A percentile compares a stretch with the other conserved stretches of the same genome.
phyloP scores from a whole-genome alignment of 2,329 filamentous ascomycete genomes.

The Ceratocystis destructans region DNA sequence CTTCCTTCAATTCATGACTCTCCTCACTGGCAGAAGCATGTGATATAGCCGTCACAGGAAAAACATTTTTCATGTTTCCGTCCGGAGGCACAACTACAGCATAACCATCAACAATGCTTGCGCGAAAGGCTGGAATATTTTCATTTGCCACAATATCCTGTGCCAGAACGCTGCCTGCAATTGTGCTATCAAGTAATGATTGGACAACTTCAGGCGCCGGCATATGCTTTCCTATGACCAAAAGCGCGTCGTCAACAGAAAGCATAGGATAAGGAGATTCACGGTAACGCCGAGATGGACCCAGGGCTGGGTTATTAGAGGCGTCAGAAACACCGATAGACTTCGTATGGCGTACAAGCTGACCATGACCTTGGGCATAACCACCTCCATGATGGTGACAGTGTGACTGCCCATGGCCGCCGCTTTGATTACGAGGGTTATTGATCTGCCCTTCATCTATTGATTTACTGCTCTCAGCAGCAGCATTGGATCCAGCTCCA shows the following conservation, averaged over 20 bases:
- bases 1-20: conserved; percentile 45
- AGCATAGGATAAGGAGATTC: conserved; percentile 89
- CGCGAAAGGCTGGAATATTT: conserved; percentile 80
- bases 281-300: conserved; percentile 58
- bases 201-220: conserved; percentile 46
- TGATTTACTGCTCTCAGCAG: conserved; percentile 59
- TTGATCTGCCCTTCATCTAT: conserved; percentile 38
- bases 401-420: conserved; percentile 34
- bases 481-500: conserved; percentile 44
- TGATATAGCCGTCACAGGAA: conserved; percentile 74
- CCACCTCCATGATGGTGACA: conserved; percentile 41
- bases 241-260: conserved; percentile 66
- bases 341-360: conserved; percentile 59
- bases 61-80: conserved; percentile 58
- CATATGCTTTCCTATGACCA: conserved; percentile 57
- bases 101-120: conserved; percentile 95
- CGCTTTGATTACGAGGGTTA: conserved; percentile 41
- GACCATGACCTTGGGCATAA: conserved; percentile 49
- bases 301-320: conserved; percentile 48
- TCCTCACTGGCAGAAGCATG: conserved; percentile 65
- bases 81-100: conserved; percentile 57
- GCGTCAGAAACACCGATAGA: conserved; percentile 39
- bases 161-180: conserved; percentile 69
- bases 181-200: conserved; percentile 45
- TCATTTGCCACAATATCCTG: conserved; percentile 69